Evolutionary conservation across 2,329 filamentous ascomycete species (phyloP).

Genomic region (Byssochlamys sp.): DNA sequence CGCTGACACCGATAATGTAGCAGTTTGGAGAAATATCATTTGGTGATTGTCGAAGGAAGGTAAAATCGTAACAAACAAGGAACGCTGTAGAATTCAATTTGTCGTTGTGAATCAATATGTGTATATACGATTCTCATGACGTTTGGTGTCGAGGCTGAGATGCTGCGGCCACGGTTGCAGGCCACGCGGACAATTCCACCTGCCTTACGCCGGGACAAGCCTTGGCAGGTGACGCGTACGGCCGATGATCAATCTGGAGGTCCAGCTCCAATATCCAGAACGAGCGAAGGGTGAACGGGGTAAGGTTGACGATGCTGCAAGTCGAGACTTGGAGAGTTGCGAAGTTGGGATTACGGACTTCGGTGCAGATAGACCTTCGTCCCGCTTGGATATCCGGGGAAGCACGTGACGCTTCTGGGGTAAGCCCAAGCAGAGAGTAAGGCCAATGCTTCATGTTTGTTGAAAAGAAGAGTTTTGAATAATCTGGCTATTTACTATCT

Average conservation of each 20-base stretch:
- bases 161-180: slow-evolving; percentile 1
- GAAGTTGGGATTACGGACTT: neutral
- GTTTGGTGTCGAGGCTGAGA: neutral
- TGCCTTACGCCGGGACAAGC: neutral
- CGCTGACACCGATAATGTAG: neutral
- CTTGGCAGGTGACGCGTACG: neutral
- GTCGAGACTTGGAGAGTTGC: neutral
- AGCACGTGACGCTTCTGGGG: neutral
- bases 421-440: neutral
- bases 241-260: neutral
- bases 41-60: neutral
- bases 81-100: neutral
- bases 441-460: neutral
- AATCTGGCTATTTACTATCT: neutral
- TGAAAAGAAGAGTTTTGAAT: neutral
- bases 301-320: neutral
- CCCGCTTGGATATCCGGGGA: neutral
- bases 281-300: neutral
- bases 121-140: neutral
- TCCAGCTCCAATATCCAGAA: neutral
- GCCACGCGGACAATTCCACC: neutral
- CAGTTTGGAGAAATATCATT: neutral
- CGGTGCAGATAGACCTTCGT: neutral
- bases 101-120: neutral
- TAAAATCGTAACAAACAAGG: neutral